phyloP scores from a whole-genome alignment of 345 rosid species.

The Sonneratia alba region DNA sequence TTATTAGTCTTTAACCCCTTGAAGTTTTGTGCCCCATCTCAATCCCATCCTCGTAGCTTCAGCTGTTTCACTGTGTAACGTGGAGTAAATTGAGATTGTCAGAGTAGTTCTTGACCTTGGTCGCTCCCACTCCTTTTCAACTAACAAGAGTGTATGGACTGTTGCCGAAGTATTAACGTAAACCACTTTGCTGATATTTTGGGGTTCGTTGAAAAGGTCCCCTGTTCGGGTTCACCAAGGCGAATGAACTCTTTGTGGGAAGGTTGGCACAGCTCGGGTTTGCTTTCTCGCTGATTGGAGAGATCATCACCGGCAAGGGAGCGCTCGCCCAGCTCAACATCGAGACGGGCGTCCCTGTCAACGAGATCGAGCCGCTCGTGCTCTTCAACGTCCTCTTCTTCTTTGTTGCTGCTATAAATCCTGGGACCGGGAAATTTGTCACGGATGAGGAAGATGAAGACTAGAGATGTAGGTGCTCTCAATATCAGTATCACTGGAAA shows the following conservation, averaged over 20 bases:
- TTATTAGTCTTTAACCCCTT: no score
- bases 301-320: slow-evolving; percentile 89
- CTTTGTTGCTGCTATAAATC: slow-evolving; percentile 87
- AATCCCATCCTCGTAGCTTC: no score
- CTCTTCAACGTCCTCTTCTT: slow-evolving; percentile 83
- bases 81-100: no score
- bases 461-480: background rate
- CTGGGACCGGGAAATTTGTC: slow-evolving; percentile 83
- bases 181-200: no score
- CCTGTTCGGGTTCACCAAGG: slow-evolving; percentile 87
- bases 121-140: no score
- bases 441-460: slow-evolving; percentile 64
- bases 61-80: no score
- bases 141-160: no score
- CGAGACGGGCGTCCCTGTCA: slow-evolving; percentile 88
- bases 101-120: no score
- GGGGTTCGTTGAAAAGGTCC: slow-evolving; percentile 41
- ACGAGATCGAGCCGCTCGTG: slow-evolving; percentile 85
- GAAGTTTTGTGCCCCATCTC: no score
- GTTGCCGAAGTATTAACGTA: no score
- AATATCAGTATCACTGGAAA: background rate
- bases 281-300: slow-evolving; percentile 91
- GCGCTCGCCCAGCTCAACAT: slow-evolving; percentile 94
- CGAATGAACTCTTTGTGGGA: slow-evolving; percentile 90
- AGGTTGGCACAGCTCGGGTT: slow-evolving; percentile 94